Evolutionary conservation across 768 basidiomycete species (phyloP).

Genomic region (Mycena vulgaris): DNA sequence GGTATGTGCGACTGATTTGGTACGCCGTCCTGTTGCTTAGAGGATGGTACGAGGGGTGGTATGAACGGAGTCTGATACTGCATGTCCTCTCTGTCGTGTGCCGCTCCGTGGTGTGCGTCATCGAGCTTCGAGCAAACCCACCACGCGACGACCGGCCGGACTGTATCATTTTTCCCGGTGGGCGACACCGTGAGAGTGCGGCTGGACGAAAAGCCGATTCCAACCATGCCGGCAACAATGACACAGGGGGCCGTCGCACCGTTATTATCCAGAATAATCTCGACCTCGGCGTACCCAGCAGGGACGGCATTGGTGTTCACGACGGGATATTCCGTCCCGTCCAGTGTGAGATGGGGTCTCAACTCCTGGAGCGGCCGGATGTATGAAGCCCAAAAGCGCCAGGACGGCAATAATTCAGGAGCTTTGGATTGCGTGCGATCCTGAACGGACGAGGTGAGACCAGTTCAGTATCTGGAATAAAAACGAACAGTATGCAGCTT

Average conservation of each 20-base stretch:
- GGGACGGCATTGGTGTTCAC: neutral
- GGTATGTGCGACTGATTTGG: no score
- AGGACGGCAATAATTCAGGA: neutral
- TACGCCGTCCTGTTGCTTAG: no score
- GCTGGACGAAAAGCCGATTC: constrained; percentile 22
- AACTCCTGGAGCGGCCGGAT: neutral
- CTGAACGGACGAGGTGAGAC: neutral
- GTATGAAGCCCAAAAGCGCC: constrained; percentile 9
- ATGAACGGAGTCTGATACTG: no score
- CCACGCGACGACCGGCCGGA: constrained; percentile 5
- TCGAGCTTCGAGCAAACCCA: constrained; percentile 11
- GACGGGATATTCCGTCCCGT: constrained; percentile 9
- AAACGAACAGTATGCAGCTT: neutral
- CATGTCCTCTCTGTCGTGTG: no score
- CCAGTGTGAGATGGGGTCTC: neutral
- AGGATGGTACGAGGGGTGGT: no score
- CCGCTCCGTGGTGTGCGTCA: no score
- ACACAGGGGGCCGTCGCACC: neutral
- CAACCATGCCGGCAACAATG: constrained; percentile 14
- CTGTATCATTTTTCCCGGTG: constrained; percentile 11
- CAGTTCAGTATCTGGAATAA: neutral
- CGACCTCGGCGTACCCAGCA: constrained; percentile 15
- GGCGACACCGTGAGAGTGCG: neutral
- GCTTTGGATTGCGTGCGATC: neutral
- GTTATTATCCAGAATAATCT: neutral